Conservation (phyloP, 257 asterid genomes). For the Nicotiana tomentosiformis region DNA sequence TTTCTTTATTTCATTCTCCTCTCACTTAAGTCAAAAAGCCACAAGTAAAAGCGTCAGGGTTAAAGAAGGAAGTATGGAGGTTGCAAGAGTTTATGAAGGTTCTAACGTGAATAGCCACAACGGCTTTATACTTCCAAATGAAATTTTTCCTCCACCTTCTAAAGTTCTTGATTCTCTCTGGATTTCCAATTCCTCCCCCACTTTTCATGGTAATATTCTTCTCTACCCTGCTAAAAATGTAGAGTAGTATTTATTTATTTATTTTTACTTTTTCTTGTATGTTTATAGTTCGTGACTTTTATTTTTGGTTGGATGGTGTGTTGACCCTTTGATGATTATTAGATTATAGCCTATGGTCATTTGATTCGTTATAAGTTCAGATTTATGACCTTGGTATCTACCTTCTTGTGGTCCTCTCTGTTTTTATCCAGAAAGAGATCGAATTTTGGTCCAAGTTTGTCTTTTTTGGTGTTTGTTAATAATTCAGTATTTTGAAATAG, state of each 20-base stretch:
- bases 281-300: background rate
- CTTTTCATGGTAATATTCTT: slow-evolving; percentile 48
- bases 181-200: slow-evolving; percentile 48
- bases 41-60: no score
- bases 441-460: background rate
- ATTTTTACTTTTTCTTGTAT: background rate
- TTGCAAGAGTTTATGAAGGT: slow-evolving; percentile 37
- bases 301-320: background rate
- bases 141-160: slow-evolving; percentile 34
- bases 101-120: slow-evolving; percentile 23
- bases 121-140: slow-evolving; percentile 33
- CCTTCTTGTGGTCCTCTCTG: no score
- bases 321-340: background rate
- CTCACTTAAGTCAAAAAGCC: background rate
- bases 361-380: no score
- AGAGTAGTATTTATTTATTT: no score
- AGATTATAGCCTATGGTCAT: background rate
- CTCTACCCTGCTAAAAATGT: background rate
- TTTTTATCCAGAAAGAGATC: background rate
- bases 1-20: background rate
- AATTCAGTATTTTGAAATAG: background rate
- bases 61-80: background rate
- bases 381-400: no score
- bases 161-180: slow-evolving; percentile 62
- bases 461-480: background rate